Evolutionary conservation across 208 protist species (phyloP), one percentile per base, ranked within the genome.

Genomic region (Herpetomonas tarakana): DNA sequence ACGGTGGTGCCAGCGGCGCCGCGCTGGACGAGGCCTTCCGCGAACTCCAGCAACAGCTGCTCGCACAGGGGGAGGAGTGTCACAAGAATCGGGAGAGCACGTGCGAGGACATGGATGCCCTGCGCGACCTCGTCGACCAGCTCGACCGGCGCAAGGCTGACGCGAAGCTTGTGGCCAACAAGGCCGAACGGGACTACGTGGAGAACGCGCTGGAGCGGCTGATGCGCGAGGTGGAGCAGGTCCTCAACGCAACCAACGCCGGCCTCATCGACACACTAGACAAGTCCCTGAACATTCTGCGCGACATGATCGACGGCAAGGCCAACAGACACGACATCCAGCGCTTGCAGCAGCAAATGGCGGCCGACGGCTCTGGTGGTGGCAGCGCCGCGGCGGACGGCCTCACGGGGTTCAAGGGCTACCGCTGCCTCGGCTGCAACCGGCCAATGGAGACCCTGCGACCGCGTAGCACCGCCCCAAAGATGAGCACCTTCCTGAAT

Each of bases 211-310:
- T 96, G 55, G 90, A 96, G 78, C 80, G 86, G 24, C 70, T 96
- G 25, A 96, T 93, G 86, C 86, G 90, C 0, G 86, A 96, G 81
- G 90, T 96, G 74, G 90, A 96, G 69, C 90, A 96, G 67, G 90
- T 96, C 24, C 73, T 96, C 11, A 96, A 96, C 61, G 84, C 86
- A 0, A 96, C 86, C 46, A 96, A 96, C 62, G 86, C 86, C 21
- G 86, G 90, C 26, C 82, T 96, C 44, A 93, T 96, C 68, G 90
- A 96, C 66, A 96, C 90, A 18, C 68, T 96, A 11, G 90, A 96
- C 62, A 88, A 88, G 68, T 96, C 90, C 30, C 71, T 96, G 11
- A 88, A 88, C 71, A 89, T 96, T 4, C 71, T 96, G 52, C 81
- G 90, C 14, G 90, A 96, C 64, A 96, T 93, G 90, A 85, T 96